These are phyloP conservation scores for Oidiodendron maius DNA, from an alignment of 495 filamentous ascomycete genomes.

Conservation along the genomic window DNA sequence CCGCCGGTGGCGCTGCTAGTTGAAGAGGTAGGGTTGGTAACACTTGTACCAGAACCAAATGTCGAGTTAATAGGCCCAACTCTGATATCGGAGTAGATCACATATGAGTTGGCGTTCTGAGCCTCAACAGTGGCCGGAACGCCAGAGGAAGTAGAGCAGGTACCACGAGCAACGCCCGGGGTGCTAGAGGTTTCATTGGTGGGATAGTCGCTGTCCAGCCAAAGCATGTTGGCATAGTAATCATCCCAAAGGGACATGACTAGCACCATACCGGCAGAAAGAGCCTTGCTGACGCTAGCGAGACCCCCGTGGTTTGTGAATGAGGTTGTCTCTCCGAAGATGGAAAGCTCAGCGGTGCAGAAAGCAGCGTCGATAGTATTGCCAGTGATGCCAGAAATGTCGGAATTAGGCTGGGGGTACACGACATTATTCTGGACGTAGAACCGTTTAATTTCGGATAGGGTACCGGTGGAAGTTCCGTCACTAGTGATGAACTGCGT, in stretches of 20 bases:
- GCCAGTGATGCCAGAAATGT: conserved; percentile 44
- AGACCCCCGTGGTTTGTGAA: conserved; percentile 54
- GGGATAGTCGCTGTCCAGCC: conserved; percentile 77
- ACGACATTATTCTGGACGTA: conserved; percentile 40
- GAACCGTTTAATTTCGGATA: conserved; percentile 55
- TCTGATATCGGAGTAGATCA: conserved; percentile 62
- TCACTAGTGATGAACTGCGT: conserved; percentile 63
- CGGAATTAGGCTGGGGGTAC: conserved; percentile 32
- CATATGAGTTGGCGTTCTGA: conserved; percentile 45
- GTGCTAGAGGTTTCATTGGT: conserved; percentile 34
- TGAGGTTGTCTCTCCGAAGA: conserved; percentile 50
- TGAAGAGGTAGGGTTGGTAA: too few species aligned
- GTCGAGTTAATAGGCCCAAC: conserved; percentile 58
- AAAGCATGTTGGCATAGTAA: conserved; percentile 72
- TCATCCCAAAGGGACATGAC: conserved; percentile 70
- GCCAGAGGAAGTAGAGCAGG: conserved; percentile 57
- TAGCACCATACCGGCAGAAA: conserved; percentile 58
- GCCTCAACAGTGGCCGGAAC: conserved; percentile 54
- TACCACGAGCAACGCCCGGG: conserved; percentile 66
- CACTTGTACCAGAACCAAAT: too few species aligned
- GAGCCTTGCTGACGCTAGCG: conserved; percentile 44
- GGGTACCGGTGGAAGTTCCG: conserved; percentile 46
- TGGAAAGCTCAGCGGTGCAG: conserved; percentile 53
- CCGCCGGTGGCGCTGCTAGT: too few species aligned
- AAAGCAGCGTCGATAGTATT: conserved; percentile 55